A percentile compares a stretch with the other conserved stretches of the same genome.
Evolutionary conservation across 2,329 filamentous ascomycete genomes (phyloP).

Genomic region (Niveomyces coronatus): DNA sequence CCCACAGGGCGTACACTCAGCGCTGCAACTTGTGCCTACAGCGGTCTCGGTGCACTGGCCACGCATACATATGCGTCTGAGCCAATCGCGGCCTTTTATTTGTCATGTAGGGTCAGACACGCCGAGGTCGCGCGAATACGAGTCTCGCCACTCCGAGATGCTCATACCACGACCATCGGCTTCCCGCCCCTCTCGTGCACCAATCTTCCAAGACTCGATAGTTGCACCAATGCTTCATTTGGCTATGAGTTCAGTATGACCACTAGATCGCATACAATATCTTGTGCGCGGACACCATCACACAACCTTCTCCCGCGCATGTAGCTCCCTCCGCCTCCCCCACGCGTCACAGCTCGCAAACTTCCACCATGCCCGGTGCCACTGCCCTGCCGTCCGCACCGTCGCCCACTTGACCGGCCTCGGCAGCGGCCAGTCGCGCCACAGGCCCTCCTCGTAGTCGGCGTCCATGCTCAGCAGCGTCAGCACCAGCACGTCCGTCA

Average conservation of each 20-base stretch:
- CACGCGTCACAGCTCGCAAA: constrained; percentile 34
- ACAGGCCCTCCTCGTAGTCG: constrained; percentile 2
- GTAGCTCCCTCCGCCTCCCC: neutral
- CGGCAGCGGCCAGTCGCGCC: constrained; percentile 6
- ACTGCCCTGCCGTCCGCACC: constrained; percentile 40
- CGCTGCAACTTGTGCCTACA: too few relatives aligned
- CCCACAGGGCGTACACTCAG: too few relatives aligned
- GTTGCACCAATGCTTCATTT: too few relatives aligned
- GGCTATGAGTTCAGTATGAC: too few relatives aligned
- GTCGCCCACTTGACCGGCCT: constrained; percentile 35
- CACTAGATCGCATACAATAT: neutral
- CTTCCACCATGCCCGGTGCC: constrained; percentile 45
- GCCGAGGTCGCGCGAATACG: too few relatives aligned
- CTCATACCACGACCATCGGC: too few relatives aligned
- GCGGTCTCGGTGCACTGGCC: too few relatives aligned
- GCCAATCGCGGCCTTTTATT: too few relatives aligned
- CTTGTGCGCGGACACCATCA: neutral
- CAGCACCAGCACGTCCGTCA: constrained; percentile 37
- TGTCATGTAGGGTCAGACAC: too few relatives aligned
- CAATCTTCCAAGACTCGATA: too few relatives aligned
- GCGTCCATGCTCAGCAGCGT: constrained; percentile 22
- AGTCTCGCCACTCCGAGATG: too few relatives aligned
- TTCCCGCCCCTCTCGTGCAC: neutral
- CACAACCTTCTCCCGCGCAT: neutral
- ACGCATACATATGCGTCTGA: too few relatives aligned